These are phyloP conservation scores for Lentinula lateritia DNA, from an alignment of 768 basidiomycete genomes.

Conservation along the genomic window DNA sequence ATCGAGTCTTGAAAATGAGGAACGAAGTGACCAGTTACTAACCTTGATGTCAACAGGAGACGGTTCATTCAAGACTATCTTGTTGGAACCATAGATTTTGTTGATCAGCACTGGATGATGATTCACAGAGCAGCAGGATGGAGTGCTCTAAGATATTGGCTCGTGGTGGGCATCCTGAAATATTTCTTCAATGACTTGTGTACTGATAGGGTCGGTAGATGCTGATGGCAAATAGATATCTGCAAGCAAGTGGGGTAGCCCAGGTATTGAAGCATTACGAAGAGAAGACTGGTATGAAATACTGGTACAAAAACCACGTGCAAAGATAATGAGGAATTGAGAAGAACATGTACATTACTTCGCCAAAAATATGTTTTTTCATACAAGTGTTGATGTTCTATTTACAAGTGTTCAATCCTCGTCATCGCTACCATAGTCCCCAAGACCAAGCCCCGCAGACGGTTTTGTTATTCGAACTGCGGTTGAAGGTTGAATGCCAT, in stretches of 20 bases:
- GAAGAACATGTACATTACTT: neutral
- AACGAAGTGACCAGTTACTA: neutral
- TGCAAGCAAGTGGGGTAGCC: conserved; percentile 45
- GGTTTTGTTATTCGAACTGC: conserved; percentile 24
- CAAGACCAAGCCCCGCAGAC: conserved; percentile 53
- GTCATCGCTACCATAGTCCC: conserved; percentile 75
- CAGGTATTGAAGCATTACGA: conserved; percentile 52
- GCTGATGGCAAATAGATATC: conserved; percentile 47
- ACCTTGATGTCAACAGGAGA: conserved; percentile 28
- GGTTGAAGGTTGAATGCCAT: conserved; percentile 30
- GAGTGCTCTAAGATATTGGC: conserved; percentile 54
- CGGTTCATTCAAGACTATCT: conserved; percentile 51
- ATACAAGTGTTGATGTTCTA: too few species aligned
- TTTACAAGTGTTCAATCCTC: conserved; percentile 26
- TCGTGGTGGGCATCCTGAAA: conserved; percentile 39
- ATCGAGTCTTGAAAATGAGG: conserved; percentile 6
- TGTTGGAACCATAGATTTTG: conserved; percentile 47
- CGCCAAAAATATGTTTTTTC: neutral
- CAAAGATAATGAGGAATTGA: neutral
- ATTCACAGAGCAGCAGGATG: conserved; percentile 69
- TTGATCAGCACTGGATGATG: conserved; percentile 57
- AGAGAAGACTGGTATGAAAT: conserved; percentile 25
- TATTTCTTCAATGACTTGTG: neutral
- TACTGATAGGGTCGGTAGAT: conserved; percentile 28
- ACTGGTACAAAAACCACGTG: neutral